Percentiles rank a stretch among this genome's conserved stretches.
Evolutionary conservation across 1,284 basidiomycete species (phyloP).

Genomic region (Leccinum fallax): DNA sequence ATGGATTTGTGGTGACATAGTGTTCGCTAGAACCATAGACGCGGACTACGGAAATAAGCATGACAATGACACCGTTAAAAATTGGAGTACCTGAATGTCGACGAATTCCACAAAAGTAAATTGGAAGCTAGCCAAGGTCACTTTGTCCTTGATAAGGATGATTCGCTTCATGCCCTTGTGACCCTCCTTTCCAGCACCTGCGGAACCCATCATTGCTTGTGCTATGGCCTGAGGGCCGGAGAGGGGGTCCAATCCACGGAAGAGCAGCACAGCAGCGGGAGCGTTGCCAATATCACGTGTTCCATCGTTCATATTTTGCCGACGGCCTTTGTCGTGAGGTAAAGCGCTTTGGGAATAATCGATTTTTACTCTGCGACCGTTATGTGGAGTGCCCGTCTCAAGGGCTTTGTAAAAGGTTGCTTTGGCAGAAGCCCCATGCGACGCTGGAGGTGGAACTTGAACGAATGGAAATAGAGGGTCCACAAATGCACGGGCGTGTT

Average conservation of each 20-base stretch:
- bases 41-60: conserved; percentile 54
- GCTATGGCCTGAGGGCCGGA: conserved; percentile 85
- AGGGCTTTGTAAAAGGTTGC: conserved; percentile 69
- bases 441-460: conserved; percentile 82
- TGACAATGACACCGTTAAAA: conserved; percentile 9
- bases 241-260: conserved; percentile 86
- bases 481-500: conserved; percentile 86
- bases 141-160: conserved; percentile 84
- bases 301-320: conserved; percentile 80
- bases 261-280: conserved; percentile 78
- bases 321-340: conserved; percentile 65
- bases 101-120: conserved; percentile 92
- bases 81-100: conserved; percentile 65
- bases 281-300: conserved; percentile 90
- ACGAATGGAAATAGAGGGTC: conserved; percentile 84
- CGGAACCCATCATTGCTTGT: conserved; percentile 71
- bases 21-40: conserved; percentile 72
- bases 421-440: conserved; percentile 73
- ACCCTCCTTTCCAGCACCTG: conserved; percentile 67
- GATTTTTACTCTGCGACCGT: conserved; percentile 83
- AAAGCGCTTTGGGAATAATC: conserved; percentile 84
- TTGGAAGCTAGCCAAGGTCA: conserved; percentile 82
- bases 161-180: conserved; percentile 85
- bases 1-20: conserved; percentile 81
- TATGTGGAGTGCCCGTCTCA: conserved; percentile 63